Conservation (phyloP, 805 yeast species). For the Candida maesae region DNA sequence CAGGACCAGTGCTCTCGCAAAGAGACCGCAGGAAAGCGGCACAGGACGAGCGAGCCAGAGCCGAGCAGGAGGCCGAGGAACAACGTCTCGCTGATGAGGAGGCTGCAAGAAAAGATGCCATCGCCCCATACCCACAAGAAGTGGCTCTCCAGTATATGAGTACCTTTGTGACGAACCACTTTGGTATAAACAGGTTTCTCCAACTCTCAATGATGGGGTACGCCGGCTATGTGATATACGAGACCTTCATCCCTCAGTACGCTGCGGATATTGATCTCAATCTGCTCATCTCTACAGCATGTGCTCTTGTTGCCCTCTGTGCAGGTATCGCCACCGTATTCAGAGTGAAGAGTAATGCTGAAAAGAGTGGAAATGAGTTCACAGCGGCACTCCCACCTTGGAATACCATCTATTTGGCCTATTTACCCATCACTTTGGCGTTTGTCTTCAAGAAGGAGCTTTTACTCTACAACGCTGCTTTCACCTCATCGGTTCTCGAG, state of each 20-base stretch:
- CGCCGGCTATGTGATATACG: conserved; percentile 22
- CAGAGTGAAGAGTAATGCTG: conserved; percentile 7
- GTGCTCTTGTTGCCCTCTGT: conserved; percentile 24
- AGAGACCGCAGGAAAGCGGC: conserved; percentile 20
- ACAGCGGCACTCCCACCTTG: conserved; percentile 27
- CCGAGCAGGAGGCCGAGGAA: conserved; percentile 6
- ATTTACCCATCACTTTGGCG: conserved; percentile 31
- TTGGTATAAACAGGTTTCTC: conserved; percentile 24
- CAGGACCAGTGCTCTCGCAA: conserved; percentile 21
- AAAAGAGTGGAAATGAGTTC: conserved; percentile 1
- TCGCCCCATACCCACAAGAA: conserved; percentile 22
- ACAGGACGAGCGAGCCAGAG: conserved; percentile 7
- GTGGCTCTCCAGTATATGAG: conserved; percentile 17
- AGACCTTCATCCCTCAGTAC: conserved; percentile 12
- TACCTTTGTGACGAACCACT: conserved; percentile 15
- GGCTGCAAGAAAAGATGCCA: neutral
- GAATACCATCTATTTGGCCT: conserved; percentile 32
- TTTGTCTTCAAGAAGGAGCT: conserved; percentile 25
- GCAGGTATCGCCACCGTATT: conserved; percentile 21
- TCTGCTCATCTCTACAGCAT: conserved; percentile 21
- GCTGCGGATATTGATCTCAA: conserved; percentile 16
- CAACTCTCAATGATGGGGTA: conserved; percentile 27
- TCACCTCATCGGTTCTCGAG: conserved; percentile 30
- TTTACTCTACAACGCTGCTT: conserved; percentile 29
- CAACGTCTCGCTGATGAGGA: conserved; percentile 5